Base-by-base conservation (phyloP, 2,329 filamentous ascomycete genomes). In the Dothidotthia symphoricarpi region DNA sequence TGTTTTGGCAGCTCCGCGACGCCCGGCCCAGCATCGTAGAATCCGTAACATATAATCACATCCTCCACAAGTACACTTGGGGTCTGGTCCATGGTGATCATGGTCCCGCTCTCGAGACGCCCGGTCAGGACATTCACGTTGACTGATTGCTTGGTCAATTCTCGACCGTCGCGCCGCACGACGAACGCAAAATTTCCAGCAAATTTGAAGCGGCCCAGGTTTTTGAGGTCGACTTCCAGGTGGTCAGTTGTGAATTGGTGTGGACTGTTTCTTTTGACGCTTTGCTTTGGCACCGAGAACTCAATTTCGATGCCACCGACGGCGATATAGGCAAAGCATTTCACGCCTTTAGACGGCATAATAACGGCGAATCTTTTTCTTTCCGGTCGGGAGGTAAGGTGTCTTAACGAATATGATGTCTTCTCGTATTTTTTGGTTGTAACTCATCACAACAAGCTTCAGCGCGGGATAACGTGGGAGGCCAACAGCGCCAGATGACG, bases 1-100 rank as follows among this genome's bases (percentile, higher is more conserved):
- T 47, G 67, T 61, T 37, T 75, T 53, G 37, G 61, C 16, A 76
- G 62, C 2, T 69, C 66, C 2, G 64, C 68, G 3, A 64, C 53
- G 1, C 73, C 73, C 1, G 63, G 57, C 6, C 73, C 74, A 4
- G 73, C 69, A 36, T 74, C 71, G 49, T 76, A 77, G 41, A 76
- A 71, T 8, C 73, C 72, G 42, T 73, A 77, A 0, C 58, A 56
- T 13, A 75, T 61, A 4, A 73, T 66, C 12, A 73, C 26, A 31
- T 69, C 59, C 27, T 65, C 57, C 5, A 42, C 38, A 31, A 66
- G 53, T 17, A 65, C 45, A n/a, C 53, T 49, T 1, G 49, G 50
- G 2, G 60, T 63, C 17, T 63, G 45, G 16, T 57, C 52, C 52
- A 64, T 61, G 24, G 49, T 51, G 6, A 54, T 59, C 63, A 49